A percentile compares a stretch with the other conserved stretches of the same genome.
Conservation (phyloP, 2,329 filamentous ascomycete genomes). For the Allantophomopsis cytisporea region DNA sequence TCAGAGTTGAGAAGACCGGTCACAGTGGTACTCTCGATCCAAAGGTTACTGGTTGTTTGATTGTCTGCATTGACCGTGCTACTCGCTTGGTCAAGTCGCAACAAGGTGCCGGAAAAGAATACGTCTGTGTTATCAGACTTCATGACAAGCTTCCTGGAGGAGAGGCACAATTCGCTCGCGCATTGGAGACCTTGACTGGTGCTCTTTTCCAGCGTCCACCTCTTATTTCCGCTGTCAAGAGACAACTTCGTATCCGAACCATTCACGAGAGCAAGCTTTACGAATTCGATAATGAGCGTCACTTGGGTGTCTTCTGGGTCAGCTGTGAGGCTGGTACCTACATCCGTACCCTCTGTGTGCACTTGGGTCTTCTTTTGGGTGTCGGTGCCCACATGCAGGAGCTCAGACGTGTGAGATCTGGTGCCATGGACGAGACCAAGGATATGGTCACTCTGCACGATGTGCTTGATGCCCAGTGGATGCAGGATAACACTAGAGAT, state of each 20-base stretch:
- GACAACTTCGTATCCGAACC: constrained; percentile 93
- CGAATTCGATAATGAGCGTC: constrained; percentile 97
- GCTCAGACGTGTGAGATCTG: constrained; percentile 81
- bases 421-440: constrained; percentile 87
- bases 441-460: constrained; percentile 89
- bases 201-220: constrained; percentile 95
- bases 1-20: constrained; percentile 91
- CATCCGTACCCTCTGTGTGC: constrained; percentile 95
- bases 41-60: constrained; percentile 92
- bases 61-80: constrained; percentile 91
- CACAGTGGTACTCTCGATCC: constrained; percentile 97
- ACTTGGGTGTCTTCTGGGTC: constrained; percentile 97
- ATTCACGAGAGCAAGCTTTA: constrained; percentile 95
- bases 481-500: constrained; percentile 89
- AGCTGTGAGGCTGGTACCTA: constrained; percentile 98
- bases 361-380: constrained; percentile 62
- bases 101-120: constrained; percentile 98
- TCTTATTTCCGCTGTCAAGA: constrained; percentile 96
- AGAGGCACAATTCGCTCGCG: constrained; percentile 82
- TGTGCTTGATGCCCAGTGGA: constrained; percentile 91
- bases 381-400: constrained; percentile 98
- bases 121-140: constrained; percentile 87
- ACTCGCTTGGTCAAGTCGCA: constrained; percentile 97
- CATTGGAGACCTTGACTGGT: constrained; percentile 90
- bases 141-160: constrained; percentile 93